These are phyloP conservation scores for Cercospora sp. DNA, from an alignment of 2,329 filamentous ascomycete species.

Conservation along the genomic window DNA sequence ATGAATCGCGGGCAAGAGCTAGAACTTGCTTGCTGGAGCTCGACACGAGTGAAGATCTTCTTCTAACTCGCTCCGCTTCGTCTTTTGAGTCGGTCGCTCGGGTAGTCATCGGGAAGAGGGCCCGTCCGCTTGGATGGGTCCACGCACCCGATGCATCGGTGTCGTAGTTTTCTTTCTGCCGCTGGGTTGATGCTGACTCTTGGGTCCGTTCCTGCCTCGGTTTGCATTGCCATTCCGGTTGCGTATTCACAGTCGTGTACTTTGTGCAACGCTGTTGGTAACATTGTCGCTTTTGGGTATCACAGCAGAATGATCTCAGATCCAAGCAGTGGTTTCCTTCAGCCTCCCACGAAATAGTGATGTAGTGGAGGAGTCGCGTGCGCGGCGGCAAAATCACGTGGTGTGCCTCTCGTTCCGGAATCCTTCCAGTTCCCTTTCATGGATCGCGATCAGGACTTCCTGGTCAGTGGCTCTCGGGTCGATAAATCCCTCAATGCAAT, in stretches of 20 bases:
- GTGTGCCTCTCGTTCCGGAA: background rate
- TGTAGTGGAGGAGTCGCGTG: background rate
- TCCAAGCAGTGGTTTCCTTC: background rate
- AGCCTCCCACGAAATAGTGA: conserved; percentile 1
- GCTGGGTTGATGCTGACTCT: background rate
- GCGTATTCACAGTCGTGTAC: background rate
- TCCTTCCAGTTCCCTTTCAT: conserved; percentile 4
- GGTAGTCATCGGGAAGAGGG: background rate
- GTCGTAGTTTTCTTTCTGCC: background rate
- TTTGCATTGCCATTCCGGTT: background rate
- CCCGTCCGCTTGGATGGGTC: background rate
- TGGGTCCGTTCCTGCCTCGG: background rate
- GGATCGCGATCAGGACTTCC: conserved; percentile 1
- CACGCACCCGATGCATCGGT: conserved; percentile 3
- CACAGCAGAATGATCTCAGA: background rate
- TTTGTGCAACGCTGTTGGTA: background rate
- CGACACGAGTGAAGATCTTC: background rate
- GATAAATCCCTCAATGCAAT: conserved; percentile 8
- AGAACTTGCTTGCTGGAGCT: background rate
- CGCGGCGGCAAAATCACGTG: background rate
- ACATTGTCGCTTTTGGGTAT: background rate
- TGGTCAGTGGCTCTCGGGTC: background rate
- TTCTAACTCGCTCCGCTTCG: background rate
- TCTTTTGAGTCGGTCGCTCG: background rate
- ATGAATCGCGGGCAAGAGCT: background rate